A percentile compares a stretch with the other conserved stretches of the same genome.
phyloP scores from a whole-genome alignment of 306 rosid species.

The Quercus engelmannii region DNA sequence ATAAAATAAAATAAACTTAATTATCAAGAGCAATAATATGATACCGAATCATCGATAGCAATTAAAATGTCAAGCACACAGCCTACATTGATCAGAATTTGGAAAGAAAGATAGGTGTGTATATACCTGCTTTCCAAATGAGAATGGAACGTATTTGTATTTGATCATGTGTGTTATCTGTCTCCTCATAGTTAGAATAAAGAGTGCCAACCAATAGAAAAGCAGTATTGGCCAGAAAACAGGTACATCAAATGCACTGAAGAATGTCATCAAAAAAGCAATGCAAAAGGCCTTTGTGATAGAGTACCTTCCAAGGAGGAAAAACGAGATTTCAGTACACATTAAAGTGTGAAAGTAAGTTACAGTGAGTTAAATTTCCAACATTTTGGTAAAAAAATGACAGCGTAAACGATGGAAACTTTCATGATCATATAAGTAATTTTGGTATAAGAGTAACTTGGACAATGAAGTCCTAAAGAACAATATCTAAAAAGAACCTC shows the following conservation, averaged over 20 bases:
- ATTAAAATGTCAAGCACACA: neutral
- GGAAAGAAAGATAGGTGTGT: neutral
- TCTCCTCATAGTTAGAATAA: slow-evolving; percentile 86
- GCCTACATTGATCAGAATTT: neutral
- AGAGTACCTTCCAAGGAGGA: slow-evolving; percentile 65
- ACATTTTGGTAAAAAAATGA: neutral
- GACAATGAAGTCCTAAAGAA: neutral
- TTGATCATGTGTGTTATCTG: slow-evolving; percentile 95
- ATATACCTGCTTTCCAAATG: slow-evolving; percentile 92
- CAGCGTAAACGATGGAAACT: neutral
- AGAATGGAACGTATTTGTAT: slow-evolving; percentile 90
- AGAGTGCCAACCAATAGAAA: slow-evolving; percentile 84
- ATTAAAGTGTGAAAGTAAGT: neutral
- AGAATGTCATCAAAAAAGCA: slow-evolving; percentile 85
- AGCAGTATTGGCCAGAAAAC: slow-evolving; percentile 98
- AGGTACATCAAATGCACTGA: slow-evolving; percentile 65
- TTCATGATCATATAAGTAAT: neutral
- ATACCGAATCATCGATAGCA: neutral
- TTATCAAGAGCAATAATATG: slow-evolving; percentile 14
- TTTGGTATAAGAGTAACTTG: neutral
- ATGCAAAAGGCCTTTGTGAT: slow-evolving; percentile 87
- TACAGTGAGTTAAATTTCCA: neutral
- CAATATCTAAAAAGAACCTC: neutral
- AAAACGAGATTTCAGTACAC: slow-evolving; percentile 17
- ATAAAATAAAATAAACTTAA: slow-evolving; percentile 3